phyloP scores from a whole-genome alignment of 805 yeast species.

The Blastobotrys chiropterorum region DNA sequence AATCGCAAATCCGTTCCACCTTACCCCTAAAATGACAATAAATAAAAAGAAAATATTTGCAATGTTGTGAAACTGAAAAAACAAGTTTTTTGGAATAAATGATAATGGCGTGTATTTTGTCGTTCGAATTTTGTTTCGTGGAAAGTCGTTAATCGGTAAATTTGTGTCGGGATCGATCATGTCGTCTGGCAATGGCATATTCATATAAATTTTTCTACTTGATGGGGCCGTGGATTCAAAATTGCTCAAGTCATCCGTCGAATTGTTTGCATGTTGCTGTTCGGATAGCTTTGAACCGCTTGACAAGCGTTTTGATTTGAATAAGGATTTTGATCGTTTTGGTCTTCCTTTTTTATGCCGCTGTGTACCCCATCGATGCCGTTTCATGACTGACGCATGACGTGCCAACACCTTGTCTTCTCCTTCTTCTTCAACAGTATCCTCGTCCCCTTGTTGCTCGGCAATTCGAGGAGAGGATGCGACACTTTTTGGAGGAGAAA shows the following conservation, averaged over 20 bases:
- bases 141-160: constrained; percentile 54
- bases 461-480: background rate
- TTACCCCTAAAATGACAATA: constrained; percentile 65
- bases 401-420: background rate
- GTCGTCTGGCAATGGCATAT: constrained; percentile 43
- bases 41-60: constrained; percentile 87
- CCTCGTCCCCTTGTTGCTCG: background rate
- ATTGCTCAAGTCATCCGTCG: background rate
- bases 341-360: constrained; percentile 60
- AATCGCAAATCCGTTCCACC: too few relatives aligned
- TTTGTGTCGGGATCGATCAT: constrained; percentile 47
- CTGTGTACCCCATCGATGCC: constrained; percentile 90
- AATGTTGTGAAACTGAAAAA: constrained; percentile 75
- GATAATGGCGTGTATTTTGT: constrained; percentile 92
- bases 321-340: constrained; percentile 24
- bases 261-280: background rate
- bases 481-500: background rate
- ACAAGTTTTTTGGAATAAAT: constrained; percentile 80
- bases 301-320: constrained; percentile 8
- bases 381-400: constrained; percentile 50
- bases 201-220: constrained; percentile 42
- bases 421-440: background rate
- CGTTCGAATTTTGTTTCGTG: constrained; percentile 91
- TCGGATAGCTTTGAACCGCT: background rate
- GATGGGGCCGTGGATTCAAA: constrained; percentile 7